These are phyloP conservation scores for Cryptococcus sp. DNA, from an alignment of 1,284 basidiomycete species.

Conservation along the genomic window DNA sequence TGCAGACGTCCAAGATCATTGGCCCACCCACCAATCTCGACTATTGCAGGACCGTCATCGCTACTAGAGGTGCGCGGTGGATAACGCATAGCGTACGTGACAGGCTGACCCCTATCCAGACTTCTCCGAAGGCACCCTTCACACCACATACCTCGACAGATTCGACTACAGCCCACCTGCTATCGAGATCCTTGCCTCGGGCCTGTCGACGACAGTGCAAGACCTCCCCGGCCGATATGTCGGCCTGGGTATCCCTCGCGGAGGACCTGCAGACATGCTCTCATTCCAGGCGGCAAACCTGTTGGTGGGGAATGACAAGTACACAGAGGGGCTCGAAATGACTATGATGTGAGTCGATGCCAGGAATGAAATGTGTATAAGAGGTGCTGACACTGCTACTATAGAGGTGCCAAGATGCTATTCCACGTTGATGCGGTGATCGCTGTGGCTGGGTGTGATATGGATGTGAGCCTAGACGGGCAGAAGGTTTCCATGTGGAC, in stretches of 20 bases:
- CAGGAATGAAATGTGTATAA: neutral
- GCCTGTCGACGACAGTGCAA: conserved; percentile 62
- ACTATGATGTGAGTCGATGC: conserved; percentile 21
- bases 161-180: conserved; percentile 45
- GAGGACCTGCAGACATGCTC: conserved; percentile 63
- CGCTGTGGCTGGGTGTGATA: conserved; percentile 59
- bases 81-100: neutral
- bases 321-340: conserved; percentile 61
- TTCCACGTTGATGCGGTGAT: conserved; percentile 57
- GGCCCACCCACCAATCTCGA: conserved; percentile 60
- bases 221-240: conserved; percentile 60
- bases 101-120: neutral
- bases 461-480: conserved; percentile 54
- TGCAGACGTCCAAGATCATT: conserved; percentile 51
- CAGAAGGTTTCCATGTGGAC: conserved; percentile 55
- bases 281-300: conserved; percentile 61
- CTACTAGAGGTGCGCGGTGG: conserved; percentile 46
- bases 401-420: conserved; percentile 36
- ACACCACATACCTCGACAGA: conserved; percentile 30
- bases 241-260: conserved; percentile 61
- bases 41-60: conserved; percentile 56
- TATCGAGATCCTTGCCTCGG: conserved; percentile 58
- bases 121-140: neutral
- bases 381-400: neutral
- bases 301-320: conserved; percentile 58